Conservation (phyloP, 352 stramenopile genomes). For the Pilasporangium apinafurcum region DNA sequence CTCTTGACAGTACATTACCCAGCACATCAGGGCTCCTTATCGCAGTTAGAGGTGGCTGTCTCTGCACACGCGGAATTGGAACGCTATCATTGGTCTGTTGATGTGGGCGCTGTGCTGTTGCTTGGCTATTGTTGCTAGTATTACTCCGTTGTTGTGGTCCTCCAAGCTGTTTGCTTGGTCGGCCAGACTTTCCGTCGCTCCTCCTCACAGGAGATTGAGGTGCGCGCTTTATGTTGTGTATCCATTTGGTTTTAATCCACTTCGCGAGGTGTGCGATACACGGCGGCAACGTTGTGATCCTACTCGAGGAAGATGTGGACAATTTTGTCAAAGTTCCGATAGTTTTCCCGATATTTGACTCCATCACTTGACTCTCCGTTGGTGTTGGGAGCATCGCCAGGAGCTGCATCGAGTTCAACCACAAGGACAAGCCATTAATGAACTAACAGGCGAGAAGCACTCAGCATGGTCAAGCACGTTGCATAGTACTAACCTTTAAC, state of each 20-base stretch:
- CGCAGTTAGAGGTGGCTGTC: neutral
- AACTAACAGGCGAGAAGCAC: no score
- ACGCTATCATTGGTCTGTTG: slow-evolving; percentile 14
- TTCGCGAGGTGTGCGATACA: slow-evolving; percentile 42
- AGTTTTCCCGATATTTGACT: slow-evolving; percentile 55
- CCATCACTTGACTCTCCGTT: slow-evolving; percentile 36
- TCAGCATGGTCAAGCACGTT: neutral
- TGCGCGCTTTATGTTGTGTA: slow-evolving; percentile 32
- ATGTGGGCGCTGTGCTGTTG: slow-evolving; percentile 6
- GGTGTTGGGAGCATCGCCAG: slow-evolving; percentile 71
- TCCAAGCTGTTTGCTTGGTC: slow-evolving; percentile 7
- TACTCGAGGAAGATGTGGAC: slow-evolving; percentile 21
- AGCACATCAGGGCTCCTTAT: no score
- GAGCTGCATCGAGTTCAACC: slow-evolving; percentile 30
- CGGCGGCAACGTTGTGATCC: slow-evolving; percentile 25
- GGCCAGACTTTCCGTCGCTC: slow-evolving; percentile 12
- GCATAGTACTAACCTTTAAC: slow-evolving; percentile 1
- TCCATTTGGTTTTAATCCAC: slow-evolving; percentile 72
- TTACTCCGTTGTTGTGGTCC: slow-evolving; percentile 7
- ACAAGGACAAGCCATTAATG: neutral
- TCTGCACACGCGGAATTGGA: slow-evolving; percentile 16
- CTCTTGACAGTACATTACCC: slow-evolving; percentile 1
- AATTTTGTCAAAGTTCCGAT: slow-evolving; percentile 47
- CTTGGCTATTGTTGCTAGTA: neutral
- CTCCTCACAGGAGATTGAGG: slow-evolving; percentile 2